phyloP scores from a whole-genome alignment of 768 basidiomycete genomes.

The Lactifluus subvellereus region DNA sequence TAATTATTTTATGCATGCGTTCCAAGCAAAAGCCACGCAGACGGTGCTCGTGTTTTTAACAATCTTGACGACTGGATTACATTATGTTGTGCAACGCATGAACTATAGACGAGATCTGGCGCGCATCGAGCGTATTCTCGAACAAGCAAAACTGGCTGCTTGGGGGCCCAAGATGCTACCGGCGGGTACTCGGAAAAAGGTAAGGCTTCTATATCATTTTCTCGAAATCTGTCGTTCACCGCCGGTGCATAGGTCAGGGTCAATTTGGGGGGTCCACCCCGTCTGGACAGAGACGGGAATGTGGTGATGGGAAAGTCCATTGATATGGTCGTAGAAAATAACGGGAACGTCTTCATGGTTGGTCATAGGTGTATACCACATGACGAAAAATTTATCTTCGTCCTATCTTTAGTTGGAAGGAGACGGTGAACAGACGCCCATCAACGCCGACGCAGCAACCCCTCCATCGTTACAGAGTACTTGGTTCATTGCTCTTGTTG shows the following conservation, averaged over 20 bases:
- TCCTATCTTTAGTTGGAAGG: slow-evolving; percentile 47
- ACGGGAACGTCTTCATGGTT: slow-evolving; percentile 66
- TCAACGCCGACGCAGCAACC: slow-evolving; percentile 40
- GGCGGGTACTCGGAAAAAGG: slow-evolving; percentile 61
- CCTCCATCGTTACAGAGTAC: slow-evolving; percentile 56
- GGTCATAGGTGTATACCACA: slow-evolving; percentile 29
- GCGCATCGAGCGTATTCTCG: slow-evolving; percentile 56
- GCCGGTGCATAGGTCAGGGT: slow-evolving; percentile 53
- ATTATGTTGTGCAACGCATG: slow-evolving; percentile 72
- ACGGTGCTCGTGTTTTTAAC: slow-evolving; percentile 72
- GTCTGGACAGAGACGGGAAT: slow-evolving; percentile 53
- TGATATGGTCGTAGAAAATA: slow-evolving; percentile 77
- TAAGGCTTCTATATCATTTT: slow-evolving; percentile 28
- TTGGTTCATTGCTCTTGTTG: slow-evolving; percentile 58
- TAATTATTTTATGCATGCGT: not conserved
- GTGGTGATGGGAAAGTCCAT: slow-evolving; percentile 46
- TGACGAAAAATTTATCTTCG: slow-evolving; percentile 5
- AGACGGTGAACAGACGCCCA: slow-evolving; percentile 47
- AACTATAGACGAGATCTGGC: slow-evolving; percentile 70
- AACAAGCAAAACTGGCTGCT: slow-evolving; percentile 62
- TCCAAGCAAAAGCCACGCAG: slow-evolving; percentile 34
- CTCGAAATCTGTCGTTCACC: not conserved
- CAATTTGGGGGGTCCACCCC: slow-evolving; percentile 51
- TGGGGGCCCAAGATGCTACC: slow-evolving; percentile 79
- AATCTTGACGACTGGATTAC: slow-evolving; percentile 71